A percentile compares a stretch with the other conserved stretches of the same genome.
Evolutionary conservation across 75 land plant species (phyloP).

Genomic region (Gnetum montanum): DNA sequence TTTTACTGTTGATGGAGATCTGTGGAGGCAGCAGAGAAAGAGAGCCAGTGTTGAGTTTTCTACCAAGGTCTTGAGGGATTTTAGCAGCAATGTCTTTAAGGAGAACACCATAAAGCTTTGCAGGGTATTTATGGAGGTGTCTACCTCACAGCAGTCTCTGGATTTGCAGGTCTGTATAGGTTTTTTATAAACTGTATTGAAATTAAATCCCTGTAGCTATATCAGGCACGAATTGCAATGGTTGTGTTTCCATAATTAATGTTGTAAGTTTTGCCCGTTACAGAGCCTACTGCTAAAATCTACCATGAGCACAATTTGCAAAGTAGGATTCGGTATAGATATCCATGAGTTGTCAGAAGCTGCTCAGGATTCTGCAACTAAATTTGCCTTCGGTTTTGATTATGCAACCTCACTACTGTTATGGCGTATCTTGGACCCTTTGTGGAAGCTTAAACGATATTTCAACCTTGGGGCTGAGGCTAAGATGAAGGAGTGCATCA

Average conservation of each 20-base stretch:
- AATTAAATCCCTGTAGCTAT: neutral
- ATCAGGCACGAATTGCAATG: neutral
- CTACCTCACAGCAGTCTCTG: neutral
- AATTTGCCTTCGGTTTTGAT: slow-evolving; percentile 45
- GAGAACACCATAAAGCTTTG: slow-evolving; percentile 24
- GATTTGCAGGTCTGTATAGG: neutral
- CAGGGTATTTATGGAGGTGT: slow-evolving; percentile 8
- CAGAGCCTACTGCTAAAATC: slow-evolving; percentile 60
- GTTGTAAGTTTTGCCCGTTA: too few species aligned
- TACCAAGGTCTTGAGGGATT: slow-evolving; percentile 27
- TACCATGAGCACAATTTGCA: slow-evolving; percentile 55
- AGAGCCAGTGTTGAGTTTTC: slow-evolving; percentile 42
- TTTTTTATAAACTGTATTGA: neutral
- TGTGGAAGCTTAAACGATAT: slow-evolving; percentile 44
- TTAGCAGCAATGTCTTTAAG: slow-evolving; percentile 33
- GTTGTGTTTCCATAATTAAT: too few species aligned
- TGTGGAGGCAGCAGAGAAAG: slow-evolving; percentile 41
- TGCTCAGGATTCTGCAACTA: slow-evolving; percentile 16
- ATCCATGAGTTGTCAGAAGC: slow-evolving; percentile 27
- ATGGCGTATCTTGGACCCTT: slow-evolving; percentile 27
- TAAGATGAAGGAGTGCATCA: slow-evolving; percentile 18
- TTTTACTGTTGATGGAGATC: slow-evolving; percentile 40
- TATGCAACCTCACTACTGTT: slow-evolving; percentile 20
- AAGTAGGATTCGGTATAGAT: slow-evolving; percentile 66
- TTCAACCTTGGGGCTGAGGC: slow-evolving; percentile 55